Percentiles rank a stretch among this genome's conserved stretches.
phyloP scores from a whole-genome alignment of 495 filamentous ascomycete species.

The Pseudotulostoma volvatum region DNA sequence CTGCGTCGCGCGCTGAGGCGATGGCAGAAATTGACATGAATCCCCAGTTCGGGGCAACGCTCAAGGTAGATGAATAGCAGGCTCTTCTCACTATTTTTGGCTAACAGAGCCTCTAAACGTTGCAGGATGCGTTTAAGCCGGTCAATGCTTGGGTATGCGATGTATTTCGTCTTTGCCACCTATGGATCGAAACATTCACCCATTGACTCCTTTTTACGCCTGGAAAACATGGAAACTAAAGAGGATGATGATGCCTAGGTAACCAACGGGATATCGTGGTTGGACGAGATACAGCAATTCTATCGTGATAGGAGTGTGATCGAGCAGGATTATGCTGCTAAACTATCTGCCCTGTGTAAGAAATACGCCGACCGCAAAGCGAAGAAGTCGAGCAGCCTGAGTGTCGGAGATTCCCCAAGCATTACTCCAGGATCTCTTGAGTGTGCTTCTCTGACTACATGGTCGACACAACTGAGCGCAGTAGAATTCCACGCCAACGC shows the following conservation, averaged over 20 bases:
- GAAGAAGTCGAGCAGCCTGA: slow-evolving; percentile 72
- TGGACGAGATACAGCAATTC: slow-evolving; percentile 93
- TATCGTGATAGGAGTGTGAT: slow-evolving; percentile 87
- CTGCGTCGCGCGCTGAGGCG: too few relatives aligned
- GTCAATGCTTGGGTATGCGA: slow-evolving; percentile 70
- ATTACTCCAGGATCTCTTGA: slow-evolving; percentile 94
- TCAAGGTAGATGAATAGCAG: slow-evolving; percentile 60
- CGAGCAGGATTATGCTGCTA: slow-evolving; percentile 90
- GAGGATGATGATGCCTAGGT: slow-evolving; percentile 32
- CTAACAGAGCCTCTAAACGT: too few relatives aligned
- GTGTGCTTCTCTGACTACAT: slow-evolving; percentile 89
- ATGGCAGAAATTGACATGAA: slow-evolving; percentile 63
- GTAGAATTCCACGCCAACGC: slow-evolving; percentile 78
- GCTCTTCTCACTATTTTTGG: too few relatives aligned
- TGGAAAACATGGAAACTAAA: slow-evolving; percentile 18
- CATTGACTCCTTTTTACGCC: too few relatives aligned
- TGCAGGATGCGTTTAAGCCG: slow-evolving; percentile 83
- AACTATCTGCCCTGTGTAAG: slow-evolving; percentile 72
- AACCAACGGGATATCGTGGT: slow-evolving; percentile 72
- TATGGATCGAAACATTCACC: too few relatives aligned
- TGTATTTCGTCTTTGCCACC: slow-evolving; percentile 10
- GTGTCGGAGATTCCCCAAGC: slow-evolving; percentile 82
- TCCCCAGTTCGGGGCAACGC: slow-evolving; percentile 73
- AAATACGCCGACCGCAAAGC: slow-evolving; percentile 95
- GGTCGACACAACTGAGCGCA: slow-evolving; percentile 82